Evolutionary conservation across 441 rosid species (phyloP), one percentile per base, ranked within the genome.

Genomic region (Gossypium davidsonii): DNA sequence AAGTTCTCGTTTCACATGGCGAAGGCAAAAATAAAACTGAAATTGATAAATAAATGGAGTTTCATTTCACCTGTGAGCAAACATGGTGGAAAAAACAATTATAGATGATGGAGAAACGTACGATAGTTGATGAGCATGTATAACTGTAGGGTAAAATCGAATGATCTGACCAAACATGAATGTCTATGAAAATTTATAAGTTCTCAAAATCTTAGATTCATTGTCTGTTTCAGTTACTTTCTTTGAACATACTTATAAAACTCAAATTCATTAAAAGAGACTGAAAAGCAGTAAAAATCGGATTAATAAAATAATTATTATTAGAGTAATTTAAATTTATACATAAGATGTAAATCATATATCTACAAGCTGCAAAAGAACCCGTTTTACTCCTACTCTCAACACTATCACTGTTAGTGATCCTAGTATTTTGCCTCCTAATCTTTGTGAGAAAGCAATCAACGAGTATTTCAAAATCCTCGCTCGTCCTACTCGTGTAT

Each of bases 381-480:
- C 28, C 34, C 10, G 49, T 26, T 10, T 31, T 53, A 52, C 51
- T 42, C 17, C 42, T 67, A n/a, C 37, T 21, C 20, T 66, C 70
- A 21, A 6, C 39, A 6, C 70, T 14, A 23, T 23, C 11, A 48
- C 17, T 28, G 44, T 31, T 28, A n/a, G 21, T 46, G 39, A 26
- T 46, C 8, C 2, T 2, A 5, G 11, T 9, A 42, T 53, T 73
- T 12, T 37, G 48, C 66, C 63, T 61, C 56, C 77, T 52, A 67
- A 42, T 31, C 11, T 6, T 23, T 20, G 42, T 51, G 66, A 65
- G 18, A n/a, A 37, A 21, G 26, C 46, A 11, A n/a, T 37, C 49
- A 52, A 59, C 6, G 28, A 34, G 2, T 34, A 14, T 28, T 21
- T 25, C 26, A 74, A 18, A 23, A 70, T 79, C 82, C 58, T 66